Conservation (phyloP, 2,329 filamentous ascomycete species). For the Amylocarpus encephaloides region DNA sequence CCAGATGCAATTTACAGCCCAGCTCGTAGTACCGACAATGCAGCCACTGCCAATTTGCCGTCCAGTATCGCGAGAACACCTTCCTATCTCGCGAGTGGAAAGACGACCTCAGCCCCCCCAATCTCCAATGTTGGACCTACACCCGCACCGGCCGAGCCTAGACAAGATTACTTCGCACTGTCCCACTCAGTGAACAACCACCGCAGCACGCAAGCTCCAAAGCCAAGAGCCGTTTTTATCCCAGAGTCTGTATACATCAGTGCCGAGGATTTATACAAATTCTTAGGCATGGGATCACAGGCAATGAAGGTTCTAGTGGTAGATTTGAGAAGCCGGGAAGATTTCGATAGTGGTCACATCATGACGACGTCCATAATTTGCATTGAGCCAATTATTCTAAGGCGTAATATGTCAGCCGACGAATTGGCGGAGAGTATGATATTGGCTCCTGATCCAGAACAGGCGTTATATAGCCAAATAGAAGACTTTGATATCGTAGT, state of each 20-base stretch:
- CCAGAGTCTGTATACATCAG: conserved; percentile 23
- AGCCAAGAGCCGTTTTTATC: conserved; percentile 6
- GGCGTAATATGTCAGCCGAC: conserved; percentile 58
- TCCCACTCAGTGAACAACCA: conserved; percentile 11
- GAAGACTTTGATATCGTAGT: conserved; percentile 81
- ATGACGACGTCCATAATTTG: conserved; percentile 79
- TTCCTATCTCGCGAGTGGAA: conserved; percentile 19
- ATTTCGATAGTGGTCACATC: conserved; percentile 86
- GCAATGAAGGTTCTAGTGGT: conserved; percentile 69
- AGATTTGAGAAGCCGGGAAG: conserved; percentile 72
- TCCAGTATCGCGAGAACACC: conserved; percentile 24
- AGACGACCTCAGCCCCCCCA: conserved; percentile 22
- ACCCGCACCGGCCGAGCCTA: conserved; percentile 15
- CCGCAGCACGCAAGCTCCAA: conserved; percentile 5
- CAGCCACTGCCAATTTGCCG: conserved; percentile 20
- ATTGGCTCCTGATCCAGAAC: conserved; percentile 67
- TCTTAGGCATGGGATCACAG: conserved; percentile 49
- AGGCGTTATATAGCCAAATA: conserved; percentile 62
- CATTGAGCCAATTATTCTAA: conserved; percentile 74
- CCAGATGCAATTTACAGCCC: conserved; percentile 34
- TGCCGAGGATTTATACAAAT: conserved; percentile 63
- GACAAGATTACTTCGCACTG: conserved; percentile 22
- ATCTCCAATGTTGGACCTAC: conserved; percentile 23
- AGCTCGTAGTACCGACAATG: conserved; percentile 24
- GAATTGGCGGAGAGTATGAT: conserved; percentile 63